phyloP scores from a whole-genome alignment of 441 rosid species.

The Pelargonium citronellum region DNA sequence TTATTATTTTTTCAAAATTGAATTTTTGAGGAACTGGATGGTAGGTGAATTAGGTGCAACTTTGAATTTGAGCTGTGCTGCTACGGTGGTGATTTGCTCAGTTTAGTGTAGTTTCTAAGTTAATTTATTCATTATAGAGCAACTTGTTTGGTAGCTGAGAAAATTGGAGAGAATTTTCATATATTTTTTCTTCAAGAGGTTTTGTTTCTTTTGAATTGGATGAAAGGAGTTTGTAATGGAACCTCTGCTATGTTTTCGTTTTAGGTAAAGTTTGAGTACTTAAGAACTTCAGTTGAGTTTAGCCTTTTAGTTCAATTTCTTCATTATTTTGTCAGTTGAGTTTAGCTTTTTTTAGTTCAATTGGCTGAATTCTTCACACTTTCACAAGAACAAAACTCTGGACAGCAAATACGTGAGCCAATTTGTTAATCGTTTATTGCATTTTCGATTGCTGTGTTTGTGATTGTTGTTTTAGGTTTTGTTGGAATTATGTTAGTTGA shows the following conservation, averaged over 20 bases:
- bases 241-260: no score
- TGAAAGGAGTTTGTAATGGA: no score
- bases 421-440: not conserved
- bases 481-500: not conserved
- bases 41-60: not conserved
- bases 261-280: no score
- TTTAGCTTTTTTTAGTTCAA: no score
- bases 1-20: not conserved
- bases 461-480: conserved; percentile 4
- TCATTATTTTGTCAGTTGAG: no score
- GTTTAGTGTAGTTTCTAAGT: not conserved
- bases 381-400: conserved; percentile 90
- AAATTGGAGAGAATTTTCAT: conserved; percentile 2
- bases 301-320: no score
- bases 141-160: not conserved
- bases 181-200: not conserved
- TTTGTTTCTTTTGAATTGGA: no score
- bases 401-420: conserved; percentile 89
- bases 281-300: no score
- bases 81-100: not conserved
- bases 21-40: not conserved
- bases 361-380: conserved; percentile 46
- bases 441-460: not conserved
- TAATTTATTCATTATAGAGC: not conserved
- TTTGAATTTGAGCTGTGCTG: conserved; percentile 6